These are phyloP conservation scores for Venturia aucupariae DNA, from an alignment of 2,329 filamentous ascomycete genomes.

Conservation along the genomic window DNA sequence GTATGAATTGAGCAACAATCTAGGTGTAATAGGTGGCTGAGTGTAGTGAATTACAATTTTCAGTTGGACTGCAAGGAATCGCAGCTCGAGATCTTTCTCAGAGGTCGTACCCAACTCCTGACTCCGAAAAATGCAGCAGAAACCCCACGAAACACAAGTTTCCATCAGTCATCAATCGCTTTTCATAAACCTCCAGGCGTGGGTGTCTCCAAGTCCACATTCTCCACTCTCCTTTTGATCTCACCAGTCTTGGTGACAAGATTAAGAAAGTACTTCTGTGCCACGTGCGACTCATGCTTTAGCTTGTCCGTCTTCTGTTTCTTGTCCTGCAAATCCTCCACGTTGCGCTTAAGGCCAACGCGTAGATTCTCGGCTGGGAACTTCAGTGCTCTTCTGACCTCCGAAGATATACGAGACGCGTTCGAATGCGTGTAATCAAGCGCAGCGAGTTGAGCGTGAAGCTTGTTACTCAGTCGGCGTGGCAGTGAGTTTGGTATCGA, in stretches of 20 bases:
- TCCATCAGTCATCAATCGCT: not conserved
- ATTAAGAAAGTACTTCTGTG: constrained; percentile 82
- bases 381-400: constrained; percentile 81
- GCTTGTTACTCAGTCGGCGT: constrained; percentile 73
- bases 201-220: constrained; percentile 45
- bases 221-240: constrained; percentile 38
- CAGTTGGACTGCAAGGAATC: not conserved
- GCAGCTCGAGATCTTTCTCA: not conserved
- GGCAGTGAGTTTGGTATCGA: constrained; percentile 87
- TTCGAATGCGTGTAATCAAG: constrained; percentile 93
- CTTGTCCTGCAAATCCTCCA: constrained; percentile 70
- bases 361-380: constrained; percentile 81
- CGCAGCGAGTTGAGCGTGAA: constrained; percentile 66
- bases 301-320: constrained; percentile 78
- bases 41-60: not conserved
- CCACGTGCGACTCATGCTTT: constrained; percentile 73
- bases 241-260: constrained; percentile 57
- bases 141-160: not conserved
- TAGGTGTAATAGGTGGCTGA: not conserved
- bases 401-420: constrained; percentile 69
- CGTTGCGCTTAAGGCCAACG: constrained; percentile 69
- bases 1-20: not conserved
- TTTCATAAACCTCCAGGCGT: constrained; percentile 27
- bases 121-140: not conserved
- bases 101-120: not conserved